Conservation (phyloP, 192 early-diverging fungal genomes). For the Spizellomyces punctatus region DNA sequence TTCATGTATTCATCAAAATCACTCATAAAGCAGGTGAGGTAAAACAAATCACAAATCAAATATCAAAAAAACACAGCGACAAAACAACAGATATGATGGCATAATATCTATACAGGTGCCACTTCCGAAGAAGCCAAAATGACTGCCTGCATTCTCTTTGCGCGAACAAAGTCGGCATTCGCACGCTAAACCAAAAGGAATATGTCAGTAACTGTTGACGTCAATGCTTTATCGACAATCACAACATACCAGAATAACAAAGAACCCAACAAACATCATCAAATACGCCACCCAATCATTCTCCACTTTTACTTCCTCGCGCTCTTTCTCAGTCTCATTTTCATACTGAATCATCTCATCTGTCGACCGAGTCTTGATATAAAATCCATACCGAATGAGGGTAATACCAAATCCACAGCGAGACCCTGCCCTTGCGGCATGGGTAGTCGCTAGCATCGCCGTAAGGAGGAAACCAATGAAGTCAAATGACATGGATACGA, state of each 20-base stretch:
- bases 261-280: conserved; percentile 71
- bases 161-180: conserved; percentile 69
- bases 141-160: conserved; percentile 70
- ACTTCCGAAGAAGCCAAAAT: conserved; percentile 56
- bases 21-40: too few species aligned
- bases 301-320: conserved; percentile 35
- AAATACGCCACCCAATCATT: conserved; percentile 71
- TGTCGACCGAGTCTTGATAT: conserved; percentile 11
- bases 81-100: too few species aligned
- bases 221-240: neutral
- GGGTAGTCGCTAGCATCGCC: conserved; percentile 84
- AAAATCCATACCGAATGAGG: conserved; percentile 31
- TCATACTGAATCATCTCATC: conserved; percentile 17
- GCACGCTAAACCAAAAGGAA: conserved; percentile 44
- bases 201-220: neutral
- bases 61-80: too few species aligned
- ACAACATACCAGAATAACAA: conserved; percentile 60
- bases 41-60: too few species aligned
- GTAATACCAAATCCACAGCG: conserved; percentile 39
- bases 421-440: conserved; percentile 69
- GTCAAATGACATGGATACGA: conserved; percentile 53
- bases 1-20: too few species aligned
- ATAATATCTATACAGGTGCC: neutral
- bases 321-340: conserved; percentile 12
- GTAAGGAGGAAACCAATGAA: conserved; percentile 82